phyloP scores from a whole-genome alignment of 441 rosid species.

The Populus hybrid region DNA sequence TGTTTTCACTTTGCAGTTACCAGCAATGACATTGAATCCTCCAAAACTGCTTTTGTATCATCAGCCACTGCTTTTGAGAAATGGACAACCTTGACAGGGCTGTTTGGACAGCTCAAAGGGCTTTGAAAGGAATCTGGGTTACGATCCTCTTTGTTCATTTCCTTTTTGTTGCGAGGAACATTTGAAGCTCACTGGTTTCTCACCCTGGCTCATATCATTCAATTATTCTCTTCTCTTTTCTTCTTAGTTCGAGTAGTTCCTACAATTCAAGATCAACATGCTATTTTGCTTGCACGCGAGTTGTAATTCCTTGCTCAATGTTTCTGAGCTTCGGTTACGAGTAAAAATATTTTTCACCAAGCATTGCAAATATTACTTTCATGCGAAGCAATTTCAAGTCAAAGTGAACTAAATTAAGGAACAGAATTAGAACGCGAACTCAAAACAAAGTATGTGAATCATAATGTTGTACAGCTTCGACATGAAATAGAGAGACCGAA shows the following conservation, averaged over 20 bases:
- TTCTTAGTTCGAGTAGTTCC: neutral
- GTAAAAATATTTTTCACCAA: neutral
- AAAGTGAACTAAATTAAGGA: no score
- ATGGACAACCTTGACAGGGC: constrained; percentile 75
- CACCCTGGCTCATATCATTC: no score
- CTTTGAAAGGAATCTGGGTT: constrained; percentile 31
- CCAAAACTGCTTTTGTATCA: constrained; percentile 66
- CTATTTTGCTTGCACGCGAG: constrained; percentile 13
- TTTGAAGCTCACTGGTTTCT: neutral
- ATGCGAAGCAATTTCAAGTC: neutral
- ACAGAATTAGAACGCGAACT: neutral
- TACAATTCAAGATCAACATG: constrained; percentile 5
- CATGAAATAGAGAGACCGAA: neutral
- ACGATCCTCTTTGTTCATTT: neutral
- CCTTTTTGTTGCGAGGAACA: neutral
- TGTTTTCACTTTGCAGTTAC: constrained; percentile 41
- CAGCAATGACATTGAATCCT: constrained; percentile 65
- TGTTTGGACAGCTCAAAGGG: constrained; percentile 63
- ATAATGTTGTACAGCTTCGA: neutral
- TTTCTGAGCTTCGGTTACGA: constrained; percentile 20
- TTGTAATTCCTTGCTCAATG: constrained; percentile 19
- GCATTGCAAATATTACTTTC: neutral
- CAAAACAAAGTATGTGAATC: neutral
- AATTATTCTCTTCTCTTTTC: neutral
- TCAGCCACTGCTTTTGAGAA: constrained; percentile 81